Percentiles rank a stretch among this genome's conserved stretches.
These are phyloP conservation scores for Inonotus hispidus DNA, from an alignment of 1,284 basidiomycete genomes.

Conservation along the genomic window DNA sequence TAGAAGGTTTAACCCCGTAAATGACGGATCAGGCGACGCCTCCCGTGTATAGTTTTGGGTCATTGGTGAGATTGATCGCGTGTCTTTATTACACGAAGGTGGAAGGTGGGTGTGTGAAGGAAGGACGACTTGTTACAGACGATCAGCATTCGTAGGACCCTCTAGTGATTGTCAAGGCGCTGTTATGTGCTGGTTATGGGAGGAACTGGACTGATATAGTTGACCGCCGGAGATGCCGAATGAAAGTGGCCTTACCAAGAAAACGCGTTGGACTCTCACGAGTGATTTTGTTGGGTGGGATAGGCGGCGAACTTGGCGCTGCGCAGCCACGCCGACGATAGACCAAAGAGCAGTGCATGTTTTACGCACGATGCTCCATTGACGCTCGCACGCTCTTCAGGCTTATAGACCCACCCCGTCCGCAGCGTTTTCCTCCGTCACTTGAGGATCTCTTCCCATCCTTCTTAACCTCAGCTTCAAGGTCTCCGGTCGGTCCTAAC, in stretches of 20 bases:
- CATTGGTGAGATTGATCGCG: no score
- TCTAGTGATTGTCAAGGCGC: no score
- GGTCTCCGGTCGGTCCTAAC: neutral
- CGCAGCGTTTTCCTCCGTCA: neutral
- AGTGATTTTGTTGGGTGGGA: neutral
- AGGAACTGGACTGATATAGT: neutral
- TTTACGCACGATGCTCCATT: neutral
- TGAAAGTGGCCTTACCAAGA: constrained; percentile 4
- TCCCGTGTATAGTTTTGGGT: no score
- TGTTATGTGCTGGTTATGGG: no score
- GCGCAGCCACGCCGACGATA: constrained; percentile 10
- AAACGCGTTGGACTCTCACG: constrained; percentile 10
- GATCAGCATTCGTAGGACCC: constrained; percentile 9
- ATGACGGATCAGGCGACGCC: neutral
- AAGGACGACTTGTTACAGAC: neutral
- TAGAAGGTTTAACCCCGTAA: neutral
- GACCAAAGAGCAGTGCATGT: neutral
- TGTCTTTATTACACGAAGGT: no score
- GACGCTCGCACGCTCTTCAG: constrained; percentile 1
- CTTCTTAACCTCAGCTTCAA: neutral
- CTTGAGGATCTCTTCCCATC: neutral
- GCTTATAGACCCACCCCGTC: neutral
- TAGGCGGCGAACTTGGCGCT: neutral
- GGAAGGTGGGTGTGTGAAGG: no score
- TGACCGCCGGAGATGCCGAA: constrained; percentile 10